Evolutionary conservation across 2,329 filamentous ascomycete genomes (phyloP).

Genomic region (Pseudogymnoascus sp.): DNA sequence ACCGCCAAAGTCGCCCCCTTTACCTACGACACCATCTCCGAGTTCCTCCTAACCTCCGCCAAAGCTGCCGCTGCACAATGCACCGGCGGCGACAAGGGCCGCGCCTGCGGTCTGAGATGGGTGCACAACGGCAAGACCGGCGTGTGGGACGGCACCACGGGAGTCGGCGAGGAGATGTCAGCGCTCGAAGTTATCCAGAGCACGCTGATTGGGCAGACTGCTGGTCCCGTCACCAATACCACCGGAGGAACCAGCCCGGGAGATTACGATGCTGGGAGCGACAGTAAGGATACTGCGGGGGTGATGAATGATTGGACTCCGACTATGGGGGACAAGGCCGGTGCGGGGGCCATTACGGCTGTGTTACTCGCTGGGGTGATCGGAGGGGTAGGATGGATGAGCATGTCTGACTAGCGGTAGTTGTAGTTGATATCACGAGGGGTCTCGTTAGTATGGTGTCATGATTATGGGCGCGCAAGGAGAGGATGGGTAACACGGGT

Average conservation of each 20-base stretch:
- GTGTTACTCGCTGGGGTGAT: slow-evolving; percentile 23
- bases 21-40: slow-evolving; percentile 39
- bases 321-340: slow-evolving; percentile 28
- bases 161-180: slow-evolving; percentile 50
- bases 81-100: slow-evolving; percentile 36
- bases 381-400: slow-evolving; percentile 29
- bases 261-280: slow-evolving; percentile 23
- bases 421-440: neutral
- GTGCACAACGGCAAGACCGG: slow-evolving; percentile 28
- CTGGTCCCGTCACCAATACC: slow-evolving; percentile 34
- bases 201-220: slow-evolving; percentile 26
- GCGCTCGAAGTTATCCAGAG: slow-evolving; percentile 43
- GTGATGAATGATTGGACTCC: neutral
- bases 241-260: slow-evolving; percentile 43
- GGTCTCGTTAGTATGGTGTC: neutral
- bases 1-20: slow-evolving; percentile 50
- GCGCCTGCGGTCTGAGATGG: slow-evolving; percentile 36
- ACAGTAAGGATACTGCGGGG: neutral
- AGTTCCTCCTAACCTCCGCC: slow-evolving; percentile 43
- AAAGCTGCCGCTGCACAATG: slow-evolving; percentile 46
- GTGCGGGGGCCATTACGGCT: slow-evolving; percentile 34
- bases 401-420: no score
- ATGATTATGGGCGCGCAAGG: neutral
- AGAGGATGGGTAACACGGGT: neutral
- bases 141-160: slow-evolving; percentile 34